Conservation (phyloP, 2,329 filamentous ascomycete species). For the Beauveria bassiana region DNA sequence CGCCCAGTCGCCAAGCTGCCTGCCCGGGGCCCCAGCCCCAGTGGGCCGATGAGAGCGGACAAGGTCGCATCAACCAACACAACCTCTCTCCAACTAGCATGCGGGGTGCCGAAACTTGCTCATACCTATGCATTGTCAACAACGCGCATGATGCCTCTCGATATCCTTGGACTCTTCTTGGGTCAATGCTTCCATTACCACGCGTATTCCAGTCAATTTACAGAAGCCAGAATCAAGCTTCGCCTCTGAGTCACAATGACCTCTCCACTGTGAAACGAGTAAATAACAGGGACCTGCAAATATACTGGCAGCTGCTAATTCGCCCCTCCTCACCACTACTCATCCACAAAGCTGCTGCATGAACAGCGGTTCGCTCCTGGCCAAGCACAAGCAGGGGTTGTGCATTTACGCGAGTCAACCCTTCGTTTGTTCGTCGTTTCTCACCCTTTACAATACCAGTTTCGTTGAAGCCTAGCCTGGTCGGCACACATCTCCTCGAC, state of each 20-base stretch:
- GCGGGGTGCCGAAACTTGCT: not conserved
- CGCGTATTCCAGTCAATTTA: not conserved
- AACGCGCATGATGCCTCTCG: not conserved
- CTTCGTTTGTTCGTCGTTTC: too few species aligned
- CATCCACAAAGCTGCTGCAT: not conserved
- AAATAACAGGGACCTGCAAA: not conserved
- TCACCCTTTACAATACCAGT: too few species aligned
- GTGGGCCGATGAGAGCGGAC: not conserved
- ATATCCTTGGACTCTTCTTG: not conserved
- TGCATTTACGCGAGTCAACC: not conserved
- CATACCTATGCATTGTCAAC: not conserved
- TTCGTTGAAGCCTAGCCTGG: not conserved
- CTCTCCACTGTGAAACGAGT: not conserved
- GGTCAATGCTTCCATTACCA: not conserved
- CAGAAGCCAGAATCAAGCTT: not conserved
- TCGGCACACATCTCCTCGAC: not conserved
- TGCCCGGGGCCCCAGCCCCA: not conserved
- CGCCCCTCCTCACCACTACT: not conserved
- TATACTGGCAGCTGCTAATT: not conserved
- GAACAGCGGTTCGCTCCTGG: not conserved
- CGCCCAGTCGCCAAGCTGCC: not conserved
- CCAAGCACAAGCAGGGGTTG: not conserved
- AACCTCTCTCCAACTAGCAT: not conserved
- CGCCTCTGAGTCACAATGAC: too few species aligned
- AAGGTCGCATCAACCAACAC: not conserved